Base-by-base conservation (phyloP, 78 protist species). In the Goniomonas avonlea region DNA sequence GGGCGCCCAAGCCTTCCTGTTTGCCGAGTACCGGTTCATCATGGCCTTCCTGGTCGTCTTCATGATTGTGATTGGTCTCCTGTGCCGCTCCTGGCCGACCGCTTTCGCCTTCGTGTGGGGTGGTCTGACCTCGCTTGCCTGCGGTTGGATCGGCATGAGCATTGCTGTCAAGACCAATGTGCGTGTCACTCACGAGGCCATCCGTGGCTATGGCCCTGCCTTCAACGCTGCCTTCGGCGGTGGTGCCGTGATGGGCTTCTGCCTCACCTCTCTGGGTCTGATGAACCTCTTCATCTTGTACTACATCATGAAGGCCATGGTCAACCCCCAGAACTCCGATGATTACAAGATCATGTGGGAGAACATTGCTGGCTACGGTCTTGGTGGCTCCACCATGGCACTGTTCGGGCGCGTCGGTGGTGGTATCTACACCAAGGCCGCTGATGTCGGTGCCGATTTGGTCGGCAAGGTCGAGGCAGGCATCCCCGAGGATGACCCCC, bases 321-420 rank as follows among this genome's bases (percentile, higher is more conserved):
- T n/a, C n/a, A n/a, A n/a, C n/a, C n/a, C n/a, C n/a, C n/a, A n/a
- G n/a, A n/a, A n/a, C n/a, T n/a, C n/a, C n/a, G n/a, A n/a, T n/a
- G n/a, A n/a, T n/a, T n/a, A n/a, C 56, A 68, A 25, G 39, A 8
- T 13, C 25, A 43, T 76, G 47, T 61, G 32, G 78, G 88, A 88
- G 60, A 45, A 75, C 80, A 17, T 88, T 21, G 87, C 91, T 15
- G 91, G 85, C 58, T 88, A 53, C 84, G 91, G 91, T 13, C 76
- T 88, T 3, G 91, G 91, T 56, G 91, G 87, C 56, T 88, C 91
- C 9, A 37, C 83, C 56, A 83, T 88, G 20, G 91, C 91, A 23
- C 38, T 81, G 84, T 88, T 88, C 43, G 88, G 86, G 13, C 88
- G 91, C 20, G 91, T 84, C 27, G 91, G 89, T 37, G 91, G 91